Percentiles rank a stretch among this genome's conserved stretches.
These are phyloP conservation scores for Fusarium neocosmosporiellum DNA, from an alignment of 2,329 filamentous ascomycete genomes.

Conservation along the genomic window DNA sequence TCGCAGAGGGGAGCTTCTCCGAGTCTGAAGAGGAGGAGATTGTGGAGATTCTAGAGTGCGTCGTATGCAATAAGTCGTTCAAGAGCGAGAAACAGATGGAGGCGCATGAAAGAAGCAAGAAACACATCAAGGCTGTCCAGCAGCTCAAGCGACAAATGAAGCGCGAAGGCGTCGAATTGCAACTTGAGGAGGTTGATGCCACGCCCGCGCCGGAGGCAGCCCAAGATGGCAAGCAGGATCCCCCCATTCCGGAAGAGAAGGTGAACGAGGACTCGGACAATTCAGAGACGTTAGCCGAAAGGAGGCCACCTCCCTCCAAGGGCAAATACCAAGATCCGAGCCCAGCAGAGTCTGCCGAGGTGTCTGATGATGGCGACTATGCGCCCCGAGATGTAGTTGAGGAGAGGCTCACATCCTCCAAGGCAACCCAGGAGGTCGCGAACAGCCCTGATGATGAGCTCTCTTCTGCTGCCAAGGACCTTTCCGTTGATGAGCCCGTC, in stretches of 20 bases:
- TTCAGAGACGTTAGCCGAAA: background rate
- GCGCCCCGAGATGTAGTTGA: slow-evolving; percentile 58
- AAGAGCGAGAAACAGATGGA: slow-evolving; percentile 93
- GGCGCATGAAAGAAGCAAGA: slow-evolving; percentile 95
- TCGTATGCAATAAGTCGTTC: slow-evolving; percentile 82
- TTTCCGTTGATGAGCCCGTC: slow-evolving; percentile 42
- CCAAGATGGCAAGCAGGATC: background rate
- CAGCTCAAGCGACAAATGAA: slow-evolving; percentile 85
- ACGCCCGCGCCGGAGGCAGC: background rate
- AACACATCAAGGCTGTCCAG: slow-evolving; percentile 88
- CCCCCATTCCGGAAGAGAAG: background rate
- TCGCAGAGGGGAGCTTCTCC: slow-evolving; percentile 71
- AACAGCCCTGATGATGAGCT: slow-evolving; percentile 18
- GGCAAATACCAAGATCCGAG: slow-evolving; percentile 6
- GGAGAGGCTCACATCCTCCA: slow-evolving; percentile 49
- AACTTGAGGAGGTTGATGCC: slow-evolving; percentile 50
- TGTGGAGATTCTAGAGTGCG: slow-evolving; percentile 76
- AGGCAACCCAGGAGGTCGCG: background rate
- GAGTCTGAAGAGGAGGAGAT: slow-evolving; percentile 66
- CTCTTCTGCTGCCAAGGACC: slow-evolving; percentile 23
- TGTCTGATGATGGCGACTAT: slow-evolving; percentile 56
- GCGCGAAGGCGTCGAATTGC: slow-evolving; percentile 76
- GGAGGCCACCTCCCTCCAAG: background rate
- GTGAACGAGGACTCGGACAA: background rate
- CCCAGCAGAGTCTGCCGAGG: slow-evolving; percentile 20